Percentiles rank a stretch among this genome's conserved stretches.
phyloP scores from a whole-genome alignment of 2,329 filamentous ascomycete genomes.

The Lithohypha guttulata region DNA sequence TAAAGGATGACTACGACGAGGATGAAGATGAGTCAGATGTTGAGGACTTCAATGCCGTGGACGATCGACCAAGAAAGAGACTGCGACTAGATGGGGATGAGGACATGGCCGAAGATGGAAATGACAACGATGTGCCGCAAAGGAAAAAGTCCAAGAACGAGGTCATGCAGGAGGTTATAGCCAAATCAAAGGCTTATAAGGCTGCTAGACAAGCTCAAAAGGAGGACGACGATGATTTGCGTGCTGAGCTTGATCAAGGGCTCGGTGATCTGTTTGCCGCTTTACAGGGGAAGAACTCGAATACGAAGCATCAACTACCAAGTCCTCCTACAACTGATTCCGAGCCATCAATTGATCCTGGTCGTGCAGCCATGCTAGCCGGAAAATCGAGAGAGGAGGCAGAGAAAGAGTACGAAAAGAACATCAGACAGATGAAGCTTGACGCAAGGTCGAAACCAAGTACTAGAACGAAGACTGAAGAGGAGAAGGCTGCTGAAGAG shows the following conservation, averaged over 20 bases:
- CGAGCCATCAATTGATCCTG: conserved; percentile 49
- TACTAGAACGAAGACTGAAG: conserved; percentile 80
- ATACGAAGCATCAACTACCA: conserved; percentile 39
- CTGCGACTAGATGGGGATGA: conserved; percentile 40
- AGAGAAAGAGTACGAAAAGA: conserved; percentile 78
- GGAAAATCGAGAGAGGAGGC: conserved; percentile 55
- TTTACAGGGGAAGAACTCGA: conserved; percentile 48
- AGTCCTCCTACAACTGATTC: conserved; percentile 31
- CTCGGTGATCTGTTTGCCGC: conserved; percentile 65
- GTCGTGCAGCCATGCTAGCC: conserved; percentile 50
- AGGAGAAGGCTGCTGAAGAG: conserved; percentile 71
- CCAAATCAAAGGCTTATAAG: conserved; percentile 92
- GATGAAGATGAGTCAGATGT: conserved; percentile 41
- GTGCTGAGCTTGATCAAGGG: conserved; percentile 74
- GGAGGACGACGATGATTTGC: conserved; percentile 83
- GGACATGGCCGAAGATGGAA: conserved; percentile 38
- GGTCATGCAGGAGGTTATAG: conserved; percentile 95
- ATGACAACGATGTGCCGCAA: conserved; percentile 54
- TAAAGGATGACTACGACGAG: conserved; percentile 67
- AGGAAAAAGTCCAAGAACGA: conserved; percentile 71
- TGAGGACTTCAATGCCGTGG: conserved; percentile 38
- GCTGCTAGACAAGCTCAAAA: conserved; percentile 74
- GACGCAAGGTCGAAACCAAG: conserved; percentile 79
- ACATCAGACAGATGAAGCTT: conserved; percentile 68
- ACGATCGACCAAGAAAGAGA: conserved; percentile 33